A percentile compares a stretch with the other conserved stretches of the same genome.
Conservation (phyloP, 768 basidiomycete species). For the Mycena vulgaris region DNA sequence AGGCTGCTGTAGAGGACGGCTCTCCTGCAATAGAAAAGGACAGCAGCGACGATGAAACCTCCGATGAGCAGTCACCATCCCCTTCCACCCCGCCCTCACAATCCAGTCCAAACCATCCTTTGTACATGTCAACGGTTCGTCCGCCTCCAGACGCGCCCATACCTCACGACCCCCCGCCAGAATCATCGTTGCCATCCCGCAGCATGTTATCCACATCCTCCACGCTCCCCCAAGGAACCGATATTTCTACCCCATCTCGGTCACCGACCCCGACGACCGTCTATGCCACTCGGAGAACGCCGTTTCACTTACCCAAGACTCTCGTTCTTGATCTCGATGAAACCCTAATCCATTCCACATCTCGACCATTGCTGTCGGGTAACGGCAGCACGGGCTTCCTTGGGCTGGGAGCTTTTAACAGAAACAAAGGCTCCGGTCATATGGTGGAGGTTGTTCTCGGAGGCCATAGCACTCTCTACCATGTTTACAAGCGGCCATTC, state of each 20-base stretch:
- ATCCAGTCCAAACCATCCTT: slow-evolving; percentile 41
- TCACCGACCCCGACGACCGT: slow-evolving; percentile 59
- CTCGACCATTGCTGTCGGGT: slow-evolving; percentile 73
- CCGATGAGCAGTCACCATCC: slow-evolving; percentile 33
- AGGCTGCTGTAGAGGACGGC: slow-evolving; percentile 33
- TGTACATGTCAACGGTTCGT: slow-evolving; percentile 44
- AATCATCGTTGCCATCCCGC: slow-evolving; percentile 8
- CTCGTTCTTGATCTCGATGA: slow-evolving; percentile 98
- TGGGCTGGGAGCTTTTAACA: slow-evolving; percentile 66
- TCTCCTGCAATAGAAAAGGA: slow-evolving; percentile 37
- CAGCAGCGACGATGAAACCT: slow-evolving; percentile 38
- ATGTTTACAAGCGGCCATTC: slow-evolving; percentile 98
- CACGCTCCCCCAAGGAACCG: slow-evolving; percentile 31
- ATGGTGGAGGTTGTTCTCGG: slow-evolving; percentile 95
- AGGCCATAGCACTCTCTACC: slow-evolving; percentile 92
- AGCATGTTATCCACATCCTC: slow-evolving; percentile 20
- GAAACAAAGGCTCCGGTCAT: slow-evolving; percentile 82
- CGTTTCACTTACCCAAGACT: slow-evolving; percentile 91
- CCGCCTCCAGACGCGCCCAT: slow-evolving; percentile 23
- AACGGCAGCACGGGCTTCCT: slow-evolving; percentile 73
- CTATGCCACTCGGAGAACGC: slow-evolving; percentile 69
- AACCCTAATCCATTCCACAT: slow-evolving; percentile 98
- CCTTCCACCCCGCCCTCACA: slow-evolving; percentile 32
- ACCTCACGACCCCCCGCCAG: slow-evolving; percentile 11
- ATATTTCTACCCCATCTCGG: slow-evolving; percentile 52